Conservation (phyloP, 495 filamentous ascomycete genomes). For the Lepraria neglecta region DNA sequence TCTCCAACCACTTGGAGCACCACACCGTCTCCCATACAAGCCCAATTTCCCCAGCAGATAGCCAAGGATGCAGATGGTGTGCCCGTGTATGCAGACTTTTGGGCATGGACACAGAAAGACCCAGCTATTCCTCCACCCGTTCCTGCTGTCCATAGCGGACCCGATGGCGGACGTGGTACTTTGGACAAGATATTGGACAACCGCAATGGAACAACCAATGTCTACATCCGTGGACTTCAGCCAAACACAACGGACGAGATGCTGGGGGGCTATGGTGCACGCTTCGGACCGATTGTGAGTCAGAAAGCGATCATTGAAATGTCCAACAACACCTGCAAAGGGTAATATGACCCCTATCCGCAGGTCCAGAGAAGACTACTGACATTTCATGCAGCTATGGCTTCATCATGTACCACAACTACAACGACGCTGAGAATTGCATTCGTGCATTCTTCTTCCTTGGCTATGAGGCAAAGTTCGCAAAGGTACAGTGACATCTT, state of each 20-base stretch:
- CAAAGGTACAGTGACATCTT: slow-evolving; percentile 53
- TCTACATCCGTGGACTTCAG: slow-evolving; percentile 93
- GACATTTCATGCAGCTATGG: slow-evolving; percentile 60
- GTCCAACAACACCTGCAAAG: slow-evolving; percentile 86
- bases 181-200: slow-evolving; percentile 90
- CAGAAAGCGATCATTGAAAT: slow-evolving; percentile 97
- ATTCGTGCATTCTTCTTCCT: slow-evolving; percentile 92
- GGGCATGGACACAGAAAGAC: slow-evolving; percentile 63
- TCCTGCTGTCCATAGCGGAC: slow-evolving; percentile 66
- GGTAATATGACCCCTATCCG: slow-evolving; percentile 48
- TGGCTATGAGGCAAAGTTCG: slow-evolving; percentile 95
- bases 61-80: slow-evolving; percentile 48
- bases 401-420: slow-evolving; percentile 86
- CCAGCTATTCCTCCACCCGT: slow-evolving; percentile 85
- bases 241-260: slow-evolving; percentile 92
- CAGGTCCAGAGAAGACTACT: slow-evolving; percentile 24
- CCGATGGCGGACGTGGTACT: slow-evolving; percentile 52
- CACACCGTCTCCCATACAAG: slow-evolving; percentile 59
- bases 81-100: slow-evolving; percentile 58
- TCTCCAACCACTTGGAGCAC: slow-evolving; percentile 48
- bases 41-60: slow-evolving; percentile 40
- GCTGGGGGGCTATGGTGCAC: slow-evolving; percentile 68
- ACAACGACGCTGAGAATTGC: slow-evolving; percentile 84
- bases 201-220: slow-evolving; percentile 79
- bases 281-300: slow-evolving; percentile 85